Evolutionary conservation across 345 rosid species (phyloP).

Genomic region (Linum usitatissimum): DNA sequence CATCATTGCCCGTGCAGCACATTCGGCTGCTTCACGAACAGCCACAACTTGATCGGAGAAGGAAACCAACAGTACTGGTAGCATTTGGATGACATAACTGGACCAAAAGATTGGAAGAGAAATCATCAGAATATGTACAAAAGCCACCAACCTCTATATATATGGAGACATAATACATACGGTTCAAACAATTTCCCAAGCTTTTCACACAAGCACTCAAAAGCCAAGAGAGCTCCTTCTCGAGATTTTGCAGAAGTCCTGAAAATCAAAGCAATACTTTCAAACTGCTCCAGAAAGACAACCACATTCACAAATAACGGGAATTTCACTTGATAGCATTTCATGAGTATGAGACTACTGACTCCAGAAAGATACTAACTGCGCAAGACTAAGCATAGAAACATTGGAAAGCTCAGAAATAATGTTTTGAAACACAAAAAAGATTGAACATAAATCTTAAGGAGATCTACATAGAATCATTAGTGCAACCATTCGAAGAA

Average conservation of each 20-base stretch:
- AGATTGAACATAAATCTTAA: background rate
- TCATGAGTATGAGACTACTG: background rate
- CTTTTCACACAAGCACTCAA: slow-evolving; percentile 92
- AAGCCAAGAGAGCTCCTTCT: slow-evolving; percentile 89
- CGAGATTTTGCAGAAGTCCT: slow-evolving; percentile 89
- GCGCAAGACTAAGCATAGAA: background rate
- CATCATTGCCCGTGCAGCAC: slow-evolving; percentile 99
- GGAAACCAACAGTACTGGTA: slow-evolving; percentile 80
- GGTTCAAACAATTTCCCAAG: slow-evolving; percentile 95
- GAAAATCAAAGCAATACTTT: slow-evolving; percentile 10
- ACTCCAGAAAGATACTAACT: too few relatives aligned
- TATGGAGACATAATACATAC: slow-evolving; percentile 28
- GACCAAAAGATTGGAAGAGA: slow-evolving; percentile 14
- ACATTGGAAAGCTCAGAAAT: background rate
- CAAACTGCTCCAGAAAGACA: background rate
- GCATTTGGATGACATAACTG: slow-evolving; percentile 92
- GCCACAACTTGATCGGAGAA: slow-evolving; percentile 98
- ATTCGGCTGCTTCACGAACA: slow-evolving; percentile 97
- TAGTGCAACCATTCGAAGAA: background rate
- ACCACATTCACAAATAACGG: background rate
- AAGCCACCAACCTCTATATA: background rate
- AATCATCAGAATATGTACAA: background rate
- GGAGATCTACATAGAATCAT: background rate
- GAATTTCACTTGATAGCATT: background rate
- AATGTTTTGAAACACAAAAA: background rate